Evolutionary conservation across 306 rosid species (phyloP), one percentile per base, ranked within the genome.

Genomic region (Sechiopsis laciniata): DNA sequence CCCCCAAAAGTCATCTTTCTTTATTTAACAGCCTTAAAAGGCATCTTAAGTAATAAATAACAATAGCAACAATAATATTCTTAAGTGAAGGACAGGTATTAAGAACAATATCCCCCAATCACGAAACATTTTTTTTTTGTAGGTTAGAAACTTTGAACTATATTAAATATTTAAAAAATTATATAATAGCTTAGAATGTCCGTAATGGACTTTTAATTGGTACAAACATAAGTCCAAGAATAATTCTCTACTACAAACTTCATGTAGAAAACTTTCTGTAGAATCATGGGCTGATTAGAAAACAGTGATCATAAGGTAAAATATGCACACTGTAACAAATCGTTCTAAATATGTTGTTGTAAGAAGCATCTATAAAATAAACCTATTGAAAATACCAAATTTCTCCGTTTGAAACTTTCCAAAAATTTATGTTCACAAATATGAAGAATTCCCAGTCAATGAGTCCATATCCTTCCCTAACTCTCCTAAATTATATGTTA

Each of bases 131-230:
- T 6, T 6, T 54, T 54, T 54, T 5, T 54, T 54, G 58, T 54
- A 54, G n/a, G n/a, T 54, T 16, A 54, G 58, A n/a, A 54, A 54
- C 22, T n/a, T n/a, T 54, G 58, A 54, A 54, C 58, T 54, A 54
- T 54, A 54, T 54, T 8, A 17, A 17, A 54, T n/a, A 54, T n/a
- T 7, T 3, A 54, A 54, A 53, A 16, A 13, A 50, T 0, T 3
- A 13, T 5, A 55, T 21, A 7, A 55, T 55, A 55, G 26, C 24
- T 55, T 55, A 55, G 59, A 10, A 55, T 12, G 24, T 55, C 22
- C 24, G 0, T 17, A 7, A 55, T 8, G 7, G n/a, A 24, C 29
- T 59, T 59, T 7, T 40, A 59, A 59, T 59, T 59, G 65, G 40
- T 24, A 59, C 40, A 11, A 59, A 59, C 40, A 24, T 35, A 59